A percentile compares a stretch with the other conserved stretches of the same genome.
Conservation (phyloP, 495 filamentous ascomycete species). For the Hamigera avellanea region DNA sequence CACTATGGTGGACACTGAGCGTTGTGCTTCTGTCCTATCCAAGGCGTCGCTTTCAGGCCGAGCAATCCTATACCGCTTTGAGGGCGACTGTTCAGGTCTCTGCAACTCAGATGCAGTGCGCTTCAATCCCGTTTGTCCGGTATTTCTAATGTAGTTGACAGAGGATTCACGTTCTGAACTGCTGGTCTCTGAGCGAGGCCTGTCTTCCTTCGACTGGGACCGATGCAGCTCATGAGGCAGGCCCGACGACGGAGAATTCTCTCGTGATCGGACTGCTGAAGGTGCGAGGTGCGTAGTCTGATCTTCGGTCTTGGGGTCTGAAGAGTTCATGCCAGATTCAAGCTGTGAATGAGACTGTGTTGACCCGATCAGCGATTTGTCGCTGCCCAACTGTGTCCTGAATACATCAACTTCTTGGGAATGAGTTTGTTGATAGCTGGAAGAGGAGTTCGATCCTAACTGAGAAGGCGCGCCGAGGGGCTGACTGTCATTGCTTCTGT, state of each 20-base stretch:
- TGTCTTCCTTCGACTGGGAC: too few species aligned
- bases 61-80: slow-evolving; percentile 6
- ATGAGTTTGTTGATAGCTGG: background rate
- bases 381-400: slow-evolving; percentile 13
- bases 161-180: too few species aligned
- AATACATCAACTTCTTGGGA: slow-evolving; percentile 9
- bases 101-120: slow-evolving; percentile 5
- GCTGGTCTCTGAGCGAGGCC: too few species aligned
- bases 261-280: slow-evolving; percentile 3
- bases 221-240: too few species aligned
- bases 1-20: slow-evolving; percentile 7
- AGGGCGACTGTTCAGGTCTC: slow-evolving; percentile 4
- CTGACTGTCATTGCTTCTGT: slow-evolving; percentile 12
- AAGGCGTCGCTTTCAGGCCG: background rate
- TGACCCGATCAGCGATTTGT: background rate
- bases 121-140: slow-evolving; percentile 2
- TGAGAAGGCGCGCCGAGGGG: slow-evolving; percentile 14
- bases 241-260: too few species aligned
- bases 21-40: slow-evolving; percentile 2
- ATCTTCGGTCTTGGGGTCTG: slow-evolving; percentile 11
- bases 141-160: too few species aligned
- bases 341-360: slow-evolving; percentile 5
- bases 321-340: slow-evolving; percentile 16
- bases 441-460: slow-evolving; percentile 4
- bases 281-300: slow-evolving; percentile 2